phyloP scores from a whole-genome alignment of 805 yeast species.

The Ogataea nitratoaversa region DNA sequence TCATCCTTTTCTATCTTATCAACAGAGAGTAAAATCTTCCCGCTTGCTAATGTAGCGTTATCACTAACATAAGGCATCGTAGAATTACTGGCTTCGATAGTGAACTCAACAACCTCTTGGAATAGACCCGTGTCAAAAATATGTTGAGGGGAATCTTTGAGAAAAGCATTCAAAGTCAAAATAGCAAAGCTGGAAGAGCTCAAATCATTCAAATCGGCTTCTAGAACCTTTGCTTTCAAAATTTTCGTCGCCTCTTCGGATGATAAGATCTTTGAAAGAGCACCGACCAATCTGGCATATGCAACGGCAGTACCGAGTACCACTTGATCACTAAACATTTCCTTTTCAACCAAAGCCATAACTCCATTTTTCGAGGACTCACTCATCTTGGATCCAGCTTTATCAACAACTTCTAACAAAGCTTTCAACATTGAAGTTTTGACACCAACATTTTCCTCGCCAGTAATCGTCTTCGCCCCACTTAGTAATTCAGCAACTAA shows the following conservation, averaged over 20 bases:
- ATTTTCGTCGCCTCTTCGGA: slow-evolving; percentile 60
- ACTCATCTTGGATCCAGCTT: slow-evolving; percentile 74
- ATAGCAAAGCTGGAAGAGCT: slow-evolving; percentile 57
- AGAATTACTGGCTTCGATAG: slow-evolving; percentile 41
- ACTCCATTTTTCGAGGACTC: slow-evolving; percentile 68
- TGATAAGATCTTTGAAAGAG: slow-evolving; percentile 64
- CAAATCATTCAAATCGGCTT: slow-evolving; percentile 34
- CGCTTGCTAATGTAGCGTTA: slow-evolving; percentile 74
- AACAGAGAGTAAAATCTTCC: slow-evolving; percentile 63
- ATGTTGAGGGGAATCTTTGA: slow-evolving; percentile 70
- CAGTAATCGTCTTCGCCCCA: slow-evolving; percentile 63
- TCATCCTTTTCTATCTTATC: slow-evolving; percentile 35
- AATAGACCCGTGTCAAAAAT: slow-evolving; percentile 50
- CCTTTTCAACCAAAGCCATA: slow-evolving; percentile 70
- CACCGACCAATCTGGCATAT: slow-evolving; percentile 75
- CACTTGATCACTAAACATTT: slow-evolving; percentile 36
- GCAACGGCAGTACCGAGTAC: slow-evolving; percentile 65
- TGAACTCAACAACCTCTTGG: slow-evolving; percentile 45
- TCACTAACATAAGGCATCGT: slow-evolving; percentile 56
- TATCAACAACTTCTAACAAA: slow-evolving; percentile 71
- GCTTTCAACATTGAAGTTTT: slow-evolving; percentile 85
- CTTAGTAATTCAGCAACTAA: slow-evolving; percentile 76
- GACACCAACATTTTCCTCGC: slow-evolving; percentile 52
- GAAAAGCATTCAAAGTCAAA: slow-evolving; percentile 71
- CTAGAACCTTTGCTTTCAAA: slow-evolving; percentile 55